Conservation (phyloP, 345 rosid genomes). For the Arabidopsis suecica region DNA sequence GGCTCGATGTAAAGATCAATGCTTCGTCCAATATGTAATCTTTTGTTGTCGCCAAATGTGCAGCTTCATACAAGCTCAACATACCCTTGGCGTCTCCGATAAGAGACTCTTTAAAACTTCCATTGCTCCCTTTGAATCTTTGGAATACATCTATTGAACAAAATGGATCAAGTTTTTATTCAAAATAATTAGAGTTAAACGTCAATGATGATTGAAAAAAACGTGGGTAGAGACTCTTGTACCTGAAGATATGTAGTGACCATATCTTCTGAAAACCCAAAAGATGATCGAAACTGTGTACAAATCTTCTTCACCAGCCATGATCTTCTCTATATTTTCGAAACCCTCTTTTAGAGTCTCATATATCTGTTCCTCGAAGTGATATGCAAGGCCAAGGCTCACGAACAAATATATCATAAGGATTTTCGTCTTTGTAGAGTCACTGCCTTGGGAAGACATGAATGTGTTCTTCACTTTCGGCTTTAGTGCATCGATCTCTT, state of each 20-base stretch:
- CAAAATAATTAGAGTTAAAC: neutral
- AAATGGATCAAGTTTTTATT: no score
- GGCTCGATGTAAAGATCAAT: no score
- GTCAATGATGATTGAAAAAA: neutral
- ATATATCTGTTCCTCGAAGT: conserved; percentile 15
- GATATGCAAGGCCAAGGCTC: conserved; percentile 26
- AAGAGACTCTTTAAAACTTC: no score
- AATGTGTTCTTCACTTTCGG: neutral
- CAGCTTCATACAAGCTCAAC: no score
- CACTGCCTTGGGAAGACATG: neutral
- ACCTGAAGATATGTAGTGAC: conserved; percentile 33
- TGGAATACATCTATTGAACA: no score
- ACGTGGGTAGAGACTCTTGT: neutral
- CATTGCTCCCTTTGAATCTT: no score
- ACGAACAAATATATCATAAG: conserved; percentile 6
- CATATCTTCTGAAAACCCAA: conserved; percentile 22
- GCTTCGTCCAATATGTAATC: no score
- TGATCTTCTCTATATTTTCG: neutral
- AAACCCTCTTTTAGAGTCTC: neutral
- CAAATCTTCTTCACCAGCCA: conserved; percentile 19
- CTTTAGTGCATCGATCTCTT: conserved; percentile 16
- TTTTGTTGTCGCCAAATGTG: no score
- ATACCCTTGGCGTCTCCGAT: no score
- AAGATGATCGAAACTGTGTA: conserved; percentile 28
- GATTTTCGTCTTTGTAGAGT: neutral